Percentiles rank a stretch among this genome's conserved stretches.
Conservation (phyloP, 2,329 filamentous ascomycete species). For the Akanthomyces uredinophilus region DNA sequence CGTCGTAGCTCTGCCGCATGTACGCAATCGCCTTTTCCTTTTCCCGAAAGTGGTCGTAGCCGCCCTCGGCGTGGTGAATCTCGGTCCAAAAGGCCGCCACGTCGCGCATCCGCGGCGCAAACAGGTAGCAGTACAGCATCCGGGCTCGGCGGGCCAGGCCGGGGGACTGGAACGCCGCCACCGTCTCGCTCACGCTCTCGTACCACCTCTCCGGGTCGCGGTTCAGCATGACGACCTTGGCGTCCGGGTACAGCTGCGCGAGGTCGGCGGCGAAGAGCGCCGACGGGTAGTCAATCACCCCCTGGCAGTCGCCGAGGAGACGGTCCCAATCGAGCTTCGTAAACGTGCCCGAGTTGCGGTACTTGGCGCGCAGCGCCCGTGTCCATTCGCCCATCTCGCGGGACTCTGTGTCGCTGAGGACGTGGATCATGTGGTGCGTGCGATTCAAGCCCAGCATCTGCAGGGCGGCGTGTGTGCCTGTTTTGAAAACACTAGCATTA, state of each 20-base stretch:
- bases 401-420: background rate
- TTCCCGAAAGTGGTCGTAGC: slow-evolving; percentile 28
- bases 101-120: slow-evolving; percentile 13
- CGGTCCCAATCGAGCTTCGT: slow-evolving; percentile 17
- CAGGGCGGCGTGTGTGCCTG: slow-evolving; percentile 11
- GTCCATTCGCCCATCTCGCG: slow-evolving; percentile 10
- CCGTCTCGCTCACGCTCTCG: slow-evolving; percentile 20
- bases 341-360: slow-evolving; percentile 4
- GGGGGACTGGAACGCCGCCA: slow-evolving; percentile 5
- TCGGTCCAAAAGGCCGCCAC: slow-evolving; percentile 8
- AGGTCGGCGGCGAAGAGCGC: slow-evolving; percentile 18
- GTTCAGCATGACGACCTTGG: slow-evolving; percentile 18
- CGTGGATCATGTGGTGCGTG: slow-evolving; percentile 15
- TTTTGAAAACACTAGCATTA: background rate
- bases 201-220: slow-evolving; percentile 18
- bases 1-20: slow-evolving; percentile 33
- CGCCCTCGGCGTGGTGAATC: slow-evolving; percentile 1
- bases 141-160: slow-evolving; percentile 20
- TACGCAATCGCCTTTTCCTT: slow-evolving; percentile 34
- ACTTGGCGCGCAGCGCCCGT: slow-evolving; percentile 10
- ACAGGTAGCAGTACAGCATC: slow-evolving; percentile 20
- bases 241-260: slow-evolving; percentile 17
- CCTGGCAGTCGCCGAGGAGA: slow-evolving; percentile 18
- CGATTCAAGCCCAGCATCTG: slow-evolving; percentile 18
- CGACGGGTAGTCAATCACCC: slow-evolving; percentile 17